Percentiles rank a stretch among this genome's conserved stretches.
Evolutionary conservation across 257 asterid genomes (phyloP).

Genomic region (Ehretia macrophylla): DNA sequence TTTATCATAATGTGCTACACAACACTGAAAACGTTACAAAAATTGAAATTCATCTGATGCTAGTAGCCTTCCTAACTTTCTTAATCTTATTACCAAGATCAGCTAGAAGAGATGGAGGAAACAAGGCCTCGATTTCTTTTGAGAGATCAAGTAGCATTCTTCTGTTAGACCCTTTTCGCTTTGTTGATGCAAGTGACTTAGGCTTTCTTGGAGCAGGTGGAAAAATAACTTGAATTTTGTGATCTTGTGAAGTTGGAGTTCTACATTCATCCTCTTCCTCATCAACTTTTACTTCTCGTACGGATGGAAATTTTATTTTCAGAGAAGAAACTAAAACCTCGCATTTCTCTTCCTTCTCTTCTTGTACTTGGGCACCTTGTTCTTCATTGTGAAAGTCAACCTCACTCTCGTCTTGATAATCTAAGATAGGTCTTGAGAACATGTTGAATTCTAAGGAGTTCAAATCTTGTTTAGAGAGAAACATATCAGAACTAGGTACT

Average conservation of each 20-base stretch:
- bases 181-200: slow-evolving; percentile 38
- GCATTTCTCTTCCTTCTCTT: neutral
- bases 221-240: slow-evolving; percentile 21
- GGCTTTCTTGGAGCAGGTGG: slow-evolving; percentile 72
- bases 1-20: too few relatives aligned
- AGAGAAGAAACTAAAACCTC: slow-evolving; percentile 7
- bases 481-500: slow-evolving; percentile 18
- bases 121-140: slow-evolving; percentile 39
- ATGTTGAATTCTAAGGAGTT: slow-evolving; percentile 23
- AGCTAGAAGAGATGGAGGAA: slow-evolving; percentile 39
- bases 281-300: slow-evolving; percentile 5
- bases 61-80: slow-evolving; percentile 38
- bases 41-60: slow-evolving; percentile 1
- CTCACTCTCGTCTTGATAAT: slow-evolving; percentile 2
- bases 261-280: slow-evolving; percentile 27
- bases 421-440: slow-evolving; percentile 3
- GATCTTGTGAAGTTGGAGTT: slow-evolving; percentile 46
- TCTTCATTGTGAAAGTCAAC: slow-evolving; percentile 7
- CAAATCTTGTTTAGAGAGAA: slow-evolving; percentile 19
- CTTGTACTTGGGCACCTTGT: slow-evolving; percentile 1
- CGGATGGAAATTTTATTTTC: slow-evolving; percentile 25
- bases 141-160: slow-evolving; percentile 45
- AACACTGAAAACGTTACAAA: too few relatives aligned
- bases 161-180: slow-evolving; percentile 25
- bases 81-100: slow-evolving; percentile 49